Base-by-base conservation (phyloP, 345 rosid species). In the Physaria fendleri region DNA sequence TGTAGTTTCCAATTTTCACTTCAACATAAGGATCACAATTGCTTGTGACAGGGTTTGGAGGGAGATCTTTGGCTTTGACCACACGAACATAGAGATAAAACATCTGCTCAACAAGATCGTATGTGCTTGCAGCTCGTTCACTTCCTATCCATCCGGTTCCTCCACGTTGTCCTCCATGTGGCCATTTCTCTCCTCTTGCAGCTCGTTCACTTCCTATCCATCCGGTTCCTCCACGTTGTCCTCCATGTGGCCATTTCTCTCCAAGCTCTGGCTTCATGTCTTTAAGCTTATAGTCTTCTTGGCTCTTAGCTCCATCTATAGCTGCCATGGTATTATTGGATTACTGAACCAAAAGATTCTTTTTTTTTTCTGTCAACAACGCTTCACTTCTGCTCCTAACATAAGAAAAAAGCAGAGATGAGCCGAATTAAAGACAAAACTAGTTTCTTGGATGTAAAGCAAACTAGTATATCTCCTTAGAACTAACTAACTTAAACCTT, bases 131-230 rank as follows among this genome's bases (percentile, higher is more conserved):
- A 34, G 77, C 90, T 80, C 90, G 72, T 61, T 87, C 95, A 53
- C 83, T 81, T 29, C 78, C 75, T 22, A 90, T 85, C 97, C 97
- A 90, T 35, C 97, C 93, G 11, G 87, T 83, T 56, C 85, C 88
- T 32, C 97, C 88, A 2, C 85, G 85, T 16, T 65, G 69, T 54
- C 88, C 95, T 23, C 93, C 95, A 70, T 88, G 98, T 21, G 95
- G 98, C 98, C 98, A 88, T 62, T 81, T 73, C 71, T 91, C 98
- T 44, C 98, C 96, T n/a, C n/a, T n/a, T n/a, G n/a, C n/a, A n/a
- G n/a, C n/a, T n/a, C n/a, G 72, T 61, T 87, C 95, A 53, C 83
- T 81, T 29, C 78, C 75, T 22, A 90, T 85, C 97, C 97, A 90
- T 35, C 97, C 93, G 11, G 87, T 83, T 56, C 85, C 88, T 32